These are phyloP conservation scores for Rhynchosporium agropyri DNA, from an alignment of 2,329 filamentous ascomycete genomes.

Conservation along the genomic window DNA sequence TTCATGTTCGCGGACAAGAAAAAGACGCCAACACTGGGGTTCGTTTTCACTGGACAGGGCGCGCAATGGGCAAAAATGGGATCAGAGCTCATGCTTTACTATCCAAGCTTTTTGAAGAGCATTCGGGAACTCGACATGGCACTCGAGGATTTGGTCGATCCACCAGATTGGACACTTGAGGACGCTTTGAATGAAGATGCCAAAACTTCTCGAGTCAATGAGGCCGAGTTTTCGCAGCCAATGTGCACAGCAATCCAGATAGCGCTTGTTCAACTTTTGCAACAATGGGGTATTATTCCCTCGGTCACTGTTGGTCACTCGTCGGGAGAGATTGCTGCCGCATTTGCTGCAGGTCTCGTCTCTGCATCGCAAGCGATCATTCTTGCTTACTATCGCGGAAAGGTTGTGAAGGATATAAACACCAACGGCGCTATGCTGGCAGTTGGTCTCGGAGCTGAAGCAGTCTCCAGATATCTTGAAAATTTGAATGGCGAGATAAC, in stretches of 20 bases:
- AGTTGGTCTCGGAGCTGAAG: conserved; percentile 17
- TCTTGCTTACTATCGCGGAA: background rate
- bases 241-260: conserved; percentile 4
- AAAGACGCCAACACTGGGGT: background rate
- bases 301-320: background rate
- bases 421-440: conserved; percentile 24
- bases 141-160: no score
- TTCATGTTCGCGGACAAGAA: background rate
- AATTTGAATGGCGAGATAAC: background rate
- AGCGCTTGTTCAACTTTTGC: background rate
- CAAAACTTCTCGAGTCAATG: background rate
- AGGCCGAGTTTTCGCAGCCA: background rate
- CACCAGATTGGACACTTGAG: no score
- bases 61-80: conserved; percentile 4
- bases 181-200: background rate
- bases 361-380: background rate
- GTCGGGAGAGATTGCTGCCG: conserved; percentile 7
- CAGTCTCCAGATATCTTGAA: background rate
- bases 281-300: conserved; percentile 3
- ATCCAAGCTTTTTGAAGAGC: no score
- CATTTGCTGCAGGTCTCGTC: background rate
- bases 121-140: no score
- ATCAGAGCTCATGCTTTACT: background rate
- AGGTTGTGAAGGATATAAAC: background rate
- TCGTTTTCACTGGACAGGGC: conserved; percentile 6